Conservation (phyloP, 306 rosid genomes). For the Chamaecrista fasciculata region DNA sequence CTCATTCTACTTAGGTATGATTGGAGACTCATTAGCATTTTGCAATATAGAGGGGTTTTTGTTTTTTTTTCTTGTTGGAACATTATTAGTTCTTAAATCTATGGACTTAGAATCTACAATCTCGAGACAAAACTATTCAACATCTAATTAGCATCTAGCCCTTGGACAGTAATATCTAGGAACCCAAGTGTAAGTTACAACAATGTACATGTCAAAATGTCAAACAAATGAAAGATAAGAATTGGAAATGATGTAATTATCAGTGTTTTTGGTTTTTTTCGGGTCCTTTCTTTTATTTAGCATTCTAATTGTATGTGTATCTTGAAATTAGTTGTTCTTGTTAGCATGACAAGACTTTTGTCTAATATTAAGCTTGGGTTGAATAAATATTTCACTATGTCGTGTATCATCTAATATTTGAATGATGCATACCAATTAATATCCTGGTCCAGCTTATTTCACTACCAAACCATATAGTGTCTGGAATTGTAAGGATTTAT, state of each 20-base stretch:
- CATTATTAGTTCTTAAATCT: background rate
- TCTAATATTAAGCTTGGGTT: background rate
- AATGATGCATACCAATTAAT: background rate
- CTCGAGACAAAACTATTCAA: background rate
- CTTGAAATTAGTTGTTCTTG: background rate
- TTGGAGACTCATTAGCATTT: background rate
- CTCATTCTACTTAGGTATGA: background rate
- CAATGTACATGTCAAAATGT: background rate
- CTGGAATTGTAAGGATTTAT: background rate
- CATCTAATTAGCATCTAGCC: background rate
- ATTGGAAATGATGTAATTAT: background rate
- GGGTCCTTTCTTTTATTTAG: background rate
- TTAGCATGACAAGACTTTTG: background rate
- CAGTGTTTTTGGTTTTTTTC: background rate
- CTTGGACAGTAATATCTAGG: background rate
- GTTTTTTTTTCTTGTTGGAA: background rate
- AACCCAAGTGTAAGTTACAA: background rate
- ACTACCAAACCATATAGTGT: background rate
- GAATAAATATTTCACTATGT: background rate
- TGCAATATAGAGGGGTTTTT: background rate
- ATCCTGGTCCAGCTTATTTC: background rate
- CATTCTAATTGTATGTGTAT: background rate
- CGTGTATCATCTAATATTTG: background rate
- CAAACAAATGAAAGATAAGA: background rate
- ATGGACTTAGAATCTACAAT: background rate